Evolutionary conservation across 768 basidiomycete genomes (phyloP), one percentile per base, ranked within the genome.

Genomic region (Mycena indigotica): DNA sequence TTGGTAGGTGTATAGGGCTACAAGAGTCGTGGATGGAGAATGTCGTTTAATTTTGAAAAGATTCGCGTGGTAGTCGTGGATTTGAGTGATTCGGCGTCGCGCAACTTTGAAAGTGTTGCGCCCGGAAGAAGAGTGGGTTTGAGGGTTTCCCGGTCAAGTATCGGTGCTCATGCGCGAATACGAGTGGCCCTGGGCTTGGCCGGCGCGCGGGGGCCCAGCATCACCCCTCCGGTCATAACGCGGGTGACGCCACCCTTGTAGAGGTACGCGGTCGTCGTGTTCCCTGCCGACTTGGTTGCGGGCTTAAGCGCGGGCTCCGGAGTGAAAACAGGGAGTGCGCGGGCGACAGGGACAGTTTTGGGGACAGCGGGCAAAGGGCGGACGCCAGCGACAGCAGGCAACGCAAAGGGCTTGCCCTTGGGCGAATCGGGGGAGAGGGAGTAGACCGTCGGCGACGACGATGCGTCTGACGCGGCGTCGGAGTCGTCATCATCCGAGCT

Each of bases 201-300:
- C 8, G 32, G 32, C 32, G 32, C 41, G 48, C 56, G 61, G 5
- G 56, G n/a, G 51, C 41, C 63, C 61, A 63, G 63, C 66, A 70
- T 65, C 57, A 66, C 61, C 40, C 61, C 61, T 39, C 61, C 61
- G 30, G 61, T 59, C 61, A 63, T 63, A 49, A 63, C 61, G 52
- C 57, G 61, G 2, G 61, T 63, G 32, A 53, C 57, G 40, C 61
- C 61, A 45, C 57, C 61, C 25, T 58, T 46, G 49, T 57, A 57
- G 15, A 51, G 29, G 48, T 54, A 59, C 15, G 58, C 39, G 10
- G 58, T 59, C 25, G 21, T 26, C 8, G 26, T 35, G 35, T 50
- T 57, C 26, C 28, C 28, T 5, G 41, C 21, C 8, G 21, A 38
- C 8, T 32, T 12, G 4, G 50, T 51, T 28, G 30, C 28, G 25